A percentile compares a stretch with the other conserved stretches of the same genome.
These are phyloP conservation scores for Hanseniaspora clermontiae DNA, from an alignment of 805 yeast genomes.

Conservation along the genomic window DNA sequence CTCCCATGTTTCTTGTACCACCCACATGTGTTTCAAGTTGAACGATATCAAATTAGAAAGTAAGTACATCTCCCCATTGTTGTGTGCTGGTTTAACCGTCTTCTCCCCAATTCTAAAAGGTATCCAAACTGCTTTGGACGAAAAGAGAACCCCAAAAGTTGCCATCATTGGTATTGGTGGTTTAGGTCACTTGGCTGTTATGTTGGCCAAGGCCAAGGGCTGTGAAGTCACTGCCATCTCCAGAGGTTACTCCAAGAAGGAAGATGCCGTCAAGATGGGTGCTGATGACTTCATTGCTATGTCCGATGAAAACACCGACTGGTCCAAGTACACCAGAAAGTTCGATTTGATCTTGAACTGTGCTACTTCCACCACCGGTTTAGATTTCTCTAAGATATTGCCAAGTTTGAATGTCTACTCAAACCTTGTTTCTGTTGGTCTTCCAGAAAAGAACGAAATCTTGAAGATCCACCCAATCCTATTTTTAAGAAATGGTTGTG, in stretches of 20 bases:
- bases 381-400: conserved; percentile 39
- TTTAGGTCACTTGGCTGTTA: conserved; percentile 36
- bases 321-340: conserved; percentile 26
- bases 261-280: conserved; percentile 33
- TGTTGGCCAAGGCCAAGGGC: conserved; percentile 39
- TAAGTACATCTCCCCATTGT: conserved; percentile 38
- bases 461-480: conserved; percentile 37
- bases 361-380: conserved; percentile 36
- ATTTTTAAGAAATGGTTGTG: conserved; percentile 38
- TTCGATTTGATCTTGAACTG: conserved; percentile 36
- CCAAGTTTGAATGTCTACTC: conserved; percentile 45
- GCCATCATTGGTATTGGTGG: conserved; percentile 38
- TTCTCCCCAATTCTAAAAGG: conserved; percentile 34
- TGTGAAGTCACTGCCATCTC: conserved; percentile 40
- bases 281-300: conserved; percentile 40
- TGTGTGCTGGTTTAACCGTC: conserved; percentile 47
- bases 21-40: conserved; percentile 36
- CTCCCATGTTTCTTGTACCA: conserved; percentile 34
- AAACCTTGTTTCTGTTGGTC: conserved; percentile 51
- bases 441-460: conserved; percentile 39
- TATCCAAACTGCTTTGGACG: conserved; percentile 19
- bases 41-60: conserved; percentile 34
- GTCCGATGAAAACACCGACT: conserved; percentile 30
- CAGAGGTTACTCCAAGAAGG: conserved; percentile 33
- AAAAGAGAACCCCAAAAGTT: conserved; percentile 30